Evolutionary conservation across 2,329 filamentous ascomycete genomes (phyloP).

Genomic region (Aschersonia sp.): DNA sequence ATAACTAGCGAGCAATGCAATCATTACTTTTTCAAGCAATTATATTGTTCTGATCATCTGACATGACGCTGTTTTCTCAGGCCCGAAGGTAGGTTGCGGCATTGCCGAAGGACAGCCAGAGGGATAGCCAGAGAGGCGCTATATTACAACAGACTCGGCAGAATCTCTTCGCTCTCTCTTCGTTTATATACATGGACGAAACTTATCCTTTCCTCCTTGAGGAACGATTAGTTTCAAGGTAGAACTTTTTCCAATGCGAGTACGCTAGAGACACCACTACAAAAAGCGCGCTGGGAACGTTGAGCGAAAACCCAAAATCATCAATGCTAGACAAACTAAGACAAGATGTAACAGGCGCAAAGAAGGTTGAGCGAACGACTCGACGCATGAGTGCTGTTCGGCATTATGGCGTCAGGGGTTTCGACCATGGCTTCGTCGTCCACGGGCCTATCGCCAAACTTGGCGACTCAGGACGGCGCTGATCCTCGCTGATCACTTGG

Average conservation of each 20-base stretch:
- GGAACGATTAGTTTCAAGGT: not conserved
- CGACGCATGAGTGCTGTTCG: not conserved
- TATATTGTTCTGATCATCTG: not conserved
- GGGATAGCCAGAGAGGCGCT: not conserved
- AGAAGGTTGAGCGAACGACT: not conserved
- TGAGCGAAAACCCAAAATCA: not conserved
- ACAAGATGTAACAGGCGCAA: not conserved
- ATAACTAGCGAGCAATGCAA: not conserved
- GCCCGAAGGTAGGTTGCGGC: not conserved
- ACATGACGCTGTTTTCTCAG: not conserved
- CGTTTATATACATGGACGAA: not conserved
- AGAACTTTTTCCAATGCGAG: not conserved
- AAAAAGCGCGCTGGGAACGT: not conserved
- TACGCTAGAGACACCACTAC: not conserved
- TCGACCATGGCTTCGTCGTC: not conserved
- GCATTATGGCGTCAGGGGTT: not conserved
- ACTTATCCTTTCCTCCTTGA: not conserved
- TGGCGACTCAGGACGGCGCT: not conserved
- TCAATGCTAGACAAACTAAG: not conserved
- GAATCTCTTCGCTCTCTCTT: not conserved
- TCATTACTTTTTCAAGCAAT: not conserved
- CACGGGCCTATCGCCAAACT: not conserved
- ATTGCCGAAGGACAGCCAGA: not conserved
- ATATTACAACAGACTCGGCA: not conserved
- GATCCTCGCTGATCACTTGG: conserved; percentile 1